Evolutionary conservation across 164 flowering plant genomes (phyloP).

Genomic region (Stephania cephalantha): DNA sequence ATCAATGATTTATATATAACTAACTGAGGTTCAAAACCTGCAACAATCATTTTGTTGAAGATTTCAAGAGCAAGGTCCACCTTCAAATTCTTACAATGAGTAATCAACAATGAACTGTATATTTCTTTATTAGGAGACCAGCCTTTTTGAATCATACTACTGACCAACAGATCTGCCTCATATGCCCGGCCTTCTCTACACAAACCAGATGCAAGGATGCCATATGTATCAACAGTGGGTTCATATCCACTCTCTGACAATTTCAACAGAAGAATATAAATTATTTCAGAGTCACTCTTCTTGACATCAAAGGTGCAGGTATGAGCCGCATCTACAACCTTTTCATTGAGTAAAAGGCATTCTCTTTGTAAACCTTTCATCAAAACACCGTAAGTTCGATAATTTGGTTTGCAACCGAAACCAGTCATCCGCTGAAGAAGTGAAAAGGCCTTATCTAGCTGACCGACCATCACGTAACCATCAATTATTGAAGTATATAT

Average conservation of each 20-base stretch:
- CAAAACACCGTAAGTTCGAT: conserved; percentile 53
- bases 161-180: conserved; percentile 59
- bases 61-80: conserved; percentile 51
- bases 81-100: conserved; percentile 46
- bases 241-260: conserved; percentile 48
- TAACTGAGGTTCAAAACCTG: conserved; percentile 36
- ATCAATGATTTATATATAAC: conserved; percentile 40
- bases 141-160: conserved; percentile 45
- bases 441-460: conserved; percentile 50
- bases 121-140: conserved; percentile 36
- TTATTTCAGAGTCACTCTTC: conserved; percentile 21
- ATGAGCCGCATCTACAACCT: conserved; percentile 22
- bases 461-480: conserved; percentile 55
- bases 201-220: conserved; percentile 42
- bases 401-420: conserved; percentile 56
- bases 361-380: conserved; percentile 64
- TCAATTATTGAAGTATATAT: conserved; percentile 62
- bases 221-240: conserved; percentile 47
- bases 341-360: conserved; percentile 24
- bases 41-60: conserved; percentile 24
- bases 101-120: conserved; percentile 32
- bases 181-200: conserved; percentile 46
- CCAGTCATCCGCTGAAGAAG: conserved; percentile 45
- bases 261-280: conserved; percentile 39
- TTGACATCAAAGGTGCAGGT: conserved; percentile 19